Percentiles rank a stretch among this genome's conserved stretches.
phyloP scores from a whole-genome alignment of 495 filamentous ascomycete genomes.

The Penicillium robsamsonii region DNA sequence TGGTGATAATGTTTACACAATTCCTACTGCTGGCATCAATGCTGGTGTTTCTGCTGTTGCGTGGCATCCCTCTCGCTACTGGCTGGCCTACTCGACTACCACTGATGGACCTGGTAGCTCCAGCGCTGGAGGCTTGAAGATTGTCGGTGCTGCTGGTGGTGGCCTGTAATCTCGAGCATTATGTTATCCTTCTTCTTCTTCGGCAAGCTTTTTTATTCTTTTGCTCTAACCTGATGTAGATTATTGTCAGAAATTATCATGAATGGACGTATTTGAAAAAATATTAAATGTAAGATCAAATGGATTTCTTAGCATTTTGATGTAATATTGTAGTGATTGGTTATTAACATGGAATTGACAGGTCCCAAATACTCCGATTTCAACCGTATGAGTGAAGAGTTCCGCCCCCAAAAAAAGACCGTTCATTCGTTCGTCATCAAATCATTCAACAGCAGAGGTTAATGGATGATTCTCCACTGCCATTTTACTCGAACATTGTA shows the following conservation, averaged over 20 bases:
- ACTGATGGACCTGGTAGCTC: conserved; percentile 67
- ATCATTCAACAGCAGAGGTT: conserved; percentile 2
- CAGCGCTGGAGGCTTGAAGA: conserved; percentile 74
- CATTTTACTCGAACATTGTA: background rate
- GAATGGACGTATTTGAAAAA: conserved; percentile 7
- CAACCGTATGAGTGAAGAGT: background rate
- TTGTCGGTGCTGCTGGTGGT: conserved; percentile 64
- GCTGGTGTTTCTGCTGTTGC: conserved; percentile 61
- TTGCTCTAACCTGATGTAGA: background rate
- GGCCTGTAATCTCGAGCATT: conserved; percentile 12
- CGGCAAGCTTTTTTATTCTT: background rate
- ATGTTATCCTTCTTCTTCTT: background rate
- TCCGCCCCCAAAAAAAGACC: conserved; percentile 1
- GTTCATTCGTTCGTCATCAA: conserved; percentile 6
- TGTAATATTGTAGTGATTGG: background rate
- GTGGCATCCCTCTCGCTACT: conserved; percentile 90
- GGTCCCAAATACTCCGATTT: background rate
- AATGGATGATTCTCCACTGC: background rate
- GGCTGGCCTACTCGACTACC: conserved; percentile 85
- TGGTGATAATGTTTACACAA: conserved; percentile 77
- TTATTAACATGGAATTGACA: background rate
- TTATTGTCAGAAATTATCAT: conserved; percentile 1
- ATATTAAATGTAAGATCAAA: conserved; percentile 1
- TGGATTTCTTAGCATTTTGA: background rate
- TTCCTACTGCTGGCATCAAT: conserved; percentile 61